Evolutionary conservation across 192 early-diverging fungal genomes (phyloP).

Genomic region (Entomortierella parvispora): DNA sequence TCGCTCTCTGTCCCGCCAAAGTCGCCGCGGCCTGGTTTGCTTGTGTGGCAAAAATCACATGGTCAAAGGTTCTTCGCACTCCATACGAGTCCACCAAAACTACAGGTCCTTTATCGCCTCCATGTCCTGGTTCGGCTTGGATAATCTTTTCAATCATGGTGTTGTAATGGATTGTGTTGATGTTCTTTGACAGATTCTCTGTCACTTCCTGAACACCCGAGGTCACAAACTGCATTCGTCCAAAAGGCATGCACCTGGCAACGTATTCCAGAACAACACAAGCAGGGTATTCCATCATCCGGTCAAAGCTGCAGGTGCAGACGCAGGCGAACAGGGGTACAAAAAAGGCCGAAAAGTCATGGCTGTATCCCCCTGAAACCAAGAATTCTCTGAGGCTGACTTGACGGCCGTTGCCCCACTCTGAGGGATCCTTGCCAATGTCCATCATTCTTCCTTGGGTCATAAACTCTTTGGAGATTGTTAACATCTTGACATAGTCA

Average conservation of each 20-base stretch:
- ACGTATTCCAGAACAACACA: constrained; percentile 51
- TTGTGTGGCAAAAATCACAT: constrained; percentile 53
- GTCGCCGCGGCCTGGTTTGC: constrained; percentile 47
- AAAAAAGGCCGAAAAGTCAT: constrained; percentile 52
- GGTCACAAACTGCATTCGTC: constrained; percentile 46
- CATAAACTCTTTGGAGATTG: constrained; percentile 50
- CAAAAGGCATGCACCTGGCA: constrained; percentile 51
- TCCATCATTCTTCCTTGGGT: constrained; percentile 48
- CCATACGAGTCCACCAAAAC: constrained; percentile 33
- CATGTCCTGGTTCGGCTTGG: constrained; percentile 5
- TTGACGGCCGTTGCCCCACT: constrained; percentile 47
- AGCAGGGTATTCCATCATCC: constrained; percentile 50
- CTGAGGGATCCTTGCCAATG: constrained; percentile 45
- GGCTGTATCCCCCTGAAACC: constrained; percentile 34
- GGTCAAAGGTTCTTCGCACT: constrained; percentile 26
- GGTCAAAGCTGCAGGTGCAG: constrained; percentile 56
- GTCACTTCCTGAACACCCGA: constrained; percentile 45
- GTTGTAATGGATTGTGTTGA: constrained; percentile 40
- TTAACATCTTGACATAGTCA: constrained; percentile 44
- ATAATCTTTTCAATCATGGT: constrained; percentile 48
- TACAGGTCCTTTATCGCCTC: constrained; percentile 7
- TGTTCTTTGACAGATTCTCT: constrained; percentile 46
- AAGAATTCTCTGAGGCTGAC: constrained; percentile 41
- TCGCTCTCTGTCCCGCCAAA: constrained; percentile 30
- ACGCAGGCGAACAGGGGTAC: constrained; percentile 50